Conservation (phyloP, 2,329 filamentous ascomycete genomes). For the Helotiales sp. region DNA sequence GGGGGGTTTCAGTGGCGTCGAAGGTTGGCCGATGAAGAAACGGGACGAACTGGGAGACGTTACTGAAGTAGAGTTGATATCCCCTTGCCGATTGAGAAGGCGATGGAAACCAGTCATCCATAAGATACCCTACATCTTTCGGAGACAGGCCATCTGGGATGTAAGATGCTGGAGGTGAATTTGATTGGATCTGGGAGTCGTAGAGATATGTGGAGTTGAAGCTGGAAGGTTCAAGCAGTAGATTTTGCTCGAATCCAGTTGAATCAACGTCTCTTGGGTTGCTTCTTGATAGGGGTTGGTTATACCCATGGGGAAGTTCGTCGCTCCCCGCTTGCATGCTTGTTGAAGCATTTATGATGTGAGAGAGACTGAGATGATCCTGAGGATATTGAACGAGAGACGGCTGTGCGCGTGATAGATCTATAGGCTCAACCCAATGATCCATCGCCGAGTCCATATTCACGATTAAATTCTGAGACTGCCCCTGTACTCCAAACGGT, state of each 20-base stretch:
- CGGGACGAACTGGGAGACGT: slow-evolving; percentile 47
- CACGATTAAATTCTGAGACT: neutral
- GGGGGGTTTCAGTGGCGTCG: slow-evolving; percentile 35
- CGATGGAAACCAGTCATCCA: slow-evolving; percentile 44
- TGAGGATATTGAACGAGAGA: neutral
- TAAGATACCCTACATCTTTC: slow-evolving; percentile 28
- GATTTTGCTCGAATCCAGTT: neutral
- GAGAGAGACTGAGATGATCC: neutral
- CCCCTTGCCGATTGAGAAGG: slow-evolving; percentile 42
- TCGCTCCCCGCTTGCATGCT: neutral
- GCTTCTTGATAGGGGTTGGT: neutral
- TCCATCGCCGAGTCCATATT: neutral
- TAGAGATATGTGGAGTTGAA: neutral
- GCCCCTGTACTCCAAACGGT: neutral
- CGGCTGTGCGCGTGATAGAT: neutral
- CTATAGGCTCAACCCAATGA: neutral
- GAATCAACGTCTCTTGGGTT: neutral
- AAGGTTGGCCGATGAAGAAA: slow-evolving; percentile 48
- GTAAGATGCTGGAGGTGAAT: neutral
- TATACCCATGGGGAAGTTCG: neutral
- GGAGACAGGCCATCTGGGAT: slow-evolving; percentile 28
- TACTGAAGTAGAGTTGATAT: slow-evolving; percentile 45
- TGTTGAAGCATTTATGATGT: neutral
- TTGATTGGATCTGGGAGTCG: neutral
- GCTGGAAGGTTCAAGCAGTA: neutral